Evolutionary conservation across 169 alveolate genomes (phyloP), one percentile per base, ranked within the genome.

Genomic region (Babesia microti): DNA sequence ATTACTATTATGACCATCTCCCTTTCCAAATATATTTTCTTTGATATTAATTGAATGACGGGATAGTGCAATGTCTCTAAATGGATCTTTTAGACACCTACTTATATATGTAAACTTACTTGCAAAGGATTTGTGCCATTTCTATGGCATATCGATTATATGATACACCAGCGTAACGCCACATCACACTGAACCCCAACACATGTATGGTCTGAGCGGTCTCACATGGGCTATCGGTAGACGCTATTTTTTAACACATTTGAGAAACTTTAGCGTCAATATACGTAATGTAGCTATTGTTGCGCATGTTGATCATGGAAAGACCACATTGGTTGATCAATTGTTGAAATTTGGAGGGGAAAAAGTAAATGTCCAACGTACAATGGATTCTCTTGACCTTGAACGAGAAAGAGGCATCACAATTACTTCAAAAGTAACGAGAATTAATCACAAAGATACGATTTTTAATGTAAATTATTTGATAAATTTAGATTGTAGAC

Each of bases 301-400:
- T 30, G 99, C 99, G 28, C 99, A 96, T 69, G 99, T 96, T 4
- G 99, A 96, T 59, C 99, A 96, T 68, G 99, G 99, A 18, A 95
- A 96, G 74, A 94, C 99, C 18, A 89, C 98, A 0, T 84, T 96
- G 40, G 91, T 96, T 23, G 98, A 96, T 73, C 86, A 69, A 36
- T 51, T 78, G 24, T 56, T 78, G 51, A 68, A 57, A 30, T 72
- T 68, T 33, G 74, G 82, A 11, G 87, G 87, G 17, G 87, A 71
- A 60, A 47, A 48, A 36, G 24, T 72, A 28, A 40, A 59, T 12
- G 72, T 59, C 23, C 59, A 68, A 9, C 55, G 87, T 32, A 59
- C 88, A 9, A 83, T 89, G 88, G 97, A 91, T 72, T 80, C 86
- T 37, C 84, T 86, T 46, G 93, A 78, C 29, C 78, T 89, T 34